Percentiles rank a stretch among this genome's conserved stretches.
Conservation (phyloP, 495 filamentous ascomycete species). For the Xylaria intraflava region DNA sequence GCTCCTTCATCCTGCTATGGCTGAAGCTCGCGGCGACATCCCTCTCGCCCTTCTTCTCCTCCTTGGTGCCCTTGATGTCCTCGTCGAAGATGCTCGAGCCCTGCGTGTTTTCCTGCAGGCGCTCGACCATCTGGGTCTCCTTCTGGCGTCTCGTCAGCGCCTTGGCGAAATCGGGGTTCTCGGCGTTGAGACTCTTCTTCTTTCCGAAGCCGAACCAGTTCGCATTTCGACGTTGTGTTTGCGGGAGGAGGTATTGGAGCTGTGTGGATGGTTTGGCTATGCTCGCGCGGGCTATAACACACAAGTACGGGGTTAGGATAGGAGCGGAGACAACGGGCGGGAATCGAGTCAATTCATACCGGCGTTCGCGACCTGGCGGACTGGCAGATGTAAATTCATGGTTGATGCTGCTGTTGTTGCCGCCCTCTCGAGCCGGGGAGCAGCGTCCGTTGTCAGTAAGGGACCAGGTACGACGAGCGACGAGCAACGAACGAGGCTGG, state of each 20-base stretch:
- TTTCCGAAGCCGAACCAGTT: conserved; percentile 23
- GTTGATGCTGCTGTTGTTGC: conserved; percentile 10
- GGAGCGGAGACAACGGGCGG: not conserved
- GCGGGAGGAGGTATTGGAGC: conserved; percentile 18
- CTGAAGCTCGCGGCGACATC: conserved; percentile 3
- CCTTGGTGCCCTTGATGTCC: conserved; percentile 29
- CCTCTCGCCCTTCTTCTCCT: not conserved
- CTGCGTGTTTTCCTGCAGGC: no score
- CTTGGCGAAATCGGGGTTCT: conserved; percentile 3
- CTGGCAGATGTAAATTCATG: conserved; percentile 42
- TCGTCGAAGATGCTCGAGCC: no score
- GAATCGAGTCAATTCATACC: conserved; percentile 25
- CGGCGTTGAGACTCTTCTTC: not conserved
- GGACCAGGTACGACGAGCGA: not conserved
- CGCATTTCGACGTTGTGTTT: conserved; percentile 20
- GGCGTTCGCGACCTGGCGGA: conserved; percentile 33
- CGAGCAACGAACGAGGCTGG: not conserved
- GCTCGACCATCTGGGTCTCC: conserved; percentile 21
- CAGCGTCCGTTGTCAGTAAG: not conserved
- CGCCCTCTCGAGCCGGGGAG: not conserved
- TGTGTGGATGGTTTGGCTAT: conserved; percentile 26
- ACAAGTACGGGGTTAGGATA: not conserved
- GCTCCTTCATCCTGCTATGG: conserved; percentile 28
- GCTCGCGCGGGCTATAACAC: conserved; percentile 17
- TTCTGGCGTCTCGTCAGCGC: conserved; percentile 18